phyloP scores from a whole-genome alignment of 2,329 filamentous ascomycete genomes.

The Fusarium sp. region DNA sequence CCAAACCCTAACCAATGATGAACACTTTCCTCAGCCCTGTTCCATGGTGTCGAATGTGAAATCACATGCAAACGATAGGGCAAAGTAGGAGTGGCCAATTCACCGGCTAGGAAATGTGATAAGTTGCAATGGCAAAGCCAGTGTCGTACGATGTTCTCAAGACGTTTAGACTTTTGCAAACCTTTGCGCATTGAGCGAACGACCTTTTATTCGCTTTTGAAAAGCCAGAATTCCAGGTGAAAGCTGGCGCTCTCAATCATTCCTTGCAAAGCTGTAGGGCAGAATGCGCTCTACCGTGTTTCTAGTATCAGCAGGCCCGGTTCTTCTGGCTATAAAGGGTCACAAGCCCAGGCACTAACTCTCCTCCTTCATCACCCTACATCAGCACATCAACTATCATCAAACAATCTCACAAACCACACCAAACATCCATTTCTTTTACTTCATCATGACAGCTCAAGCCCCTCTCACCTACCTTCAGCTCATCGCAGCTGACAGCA shows the following conservation, averaged over 20 bases:
- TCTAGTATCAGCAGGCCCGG: no score
- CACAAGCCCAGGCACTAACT: not conserved
- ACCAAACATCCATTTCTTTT: not conserved
- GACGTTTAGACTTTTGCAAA: not conserved
- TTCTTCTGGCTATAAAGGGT: no score
- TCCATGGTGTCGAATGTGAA: not conserved
- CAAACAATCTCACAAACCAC: not conserved
- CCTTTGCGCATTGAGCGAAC: not conserved
- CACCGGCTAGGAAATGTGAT: not conserved
- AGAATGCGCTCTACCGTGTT: no score
- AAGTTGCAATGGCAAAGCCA: not conserved
- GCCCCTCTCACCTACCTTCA: constrained; percentile 13
- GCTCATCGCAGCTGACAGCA: constrained; percentile 12
- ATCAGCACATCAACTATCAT: not conserved
- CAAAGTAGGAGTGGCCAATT: not conserved
- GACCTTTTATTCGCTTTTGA: not conserved
- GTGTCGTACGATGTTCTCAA: not conserved
- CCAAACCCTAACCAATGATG: not conserved
- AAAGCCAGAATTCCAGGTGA: not conserved
- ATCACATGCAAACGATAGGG: not conserved
- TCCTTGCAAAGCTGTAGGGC: no score
- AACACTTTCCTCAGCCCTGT: not conserved
- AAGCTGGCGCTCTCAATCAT: no score
- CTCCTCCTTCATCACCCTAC: not conserved
- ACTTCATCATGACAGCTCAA: not conserved